Percentiles rank a stretch among this genome's conserved stretches.
Conservation (phyloP, 2,329 filamentous ascomycete genomes). For the Rutstroemia sydowiana region DNA sequence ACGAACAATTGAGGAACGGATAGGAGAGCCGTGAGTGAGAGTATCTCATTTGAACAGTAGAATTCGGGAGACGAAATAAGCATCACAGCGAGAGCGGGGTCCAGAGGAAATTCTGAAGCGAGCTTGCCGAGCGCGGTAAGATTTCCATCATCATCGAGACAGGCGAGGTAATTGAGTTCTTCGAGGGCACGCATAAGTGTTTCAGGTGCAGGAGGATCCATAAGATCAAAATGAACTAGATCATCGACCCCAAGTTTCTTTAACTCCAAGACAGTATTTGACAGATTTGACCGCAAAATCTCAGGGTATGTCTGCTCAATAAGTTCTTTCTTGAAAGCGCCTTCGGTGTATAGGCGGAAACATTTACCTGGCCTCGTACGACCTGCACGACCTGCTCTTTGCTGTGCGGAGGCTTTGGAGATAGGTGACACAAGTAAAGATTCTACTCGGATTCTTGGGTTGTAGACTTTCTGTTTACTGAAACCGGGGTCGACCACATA, state of each 20-base stretch:
- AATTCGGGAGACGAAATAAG: conserved; percentile 96
- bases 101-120: conserved; percentile 91
- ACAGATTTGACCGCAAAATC: conserved; percentile 87
- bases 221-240: conserved; percentile 94
- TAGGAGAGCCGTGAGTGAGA: conserved; percentile 87
- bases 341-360: conserved; percentile 93
- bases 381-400: conserved; percentile 96
- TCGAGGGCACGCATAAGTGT: conserved; percentile 97
- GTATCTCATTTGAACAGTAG: conserved; percentile 96
- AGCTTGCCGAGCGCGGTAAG: conserved; percentile 78
- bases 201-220: conserved; percentile 96
- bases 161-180: conserved; percentile 95
- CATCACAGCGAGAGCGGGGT: conserved; percentile 93
- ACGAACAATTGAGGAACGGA: conserved; percentile 94
- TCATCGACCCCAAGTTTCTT: conserved; percentile 97
- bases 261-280: conserved; percentile 89
- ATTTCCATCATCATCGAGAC: conserved; percentile 92
- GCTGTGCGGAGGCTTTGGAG: conserved; percentile 93
- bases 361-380: conserved; percentile 98
- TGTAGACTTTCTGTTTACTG: conserved; percentile 99
- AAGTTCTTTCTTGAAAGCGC: conserved; percentile 93
- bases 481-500: conserved; percentile 99
- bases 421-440: conserved; percentile 96
- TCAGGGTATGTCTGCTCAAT: conserved; percentile 97
- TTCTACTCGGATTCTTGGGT: conserved; percentile 91